Base-by-base conservation (phyloP, 257 asterid species). In the Leonotis leonurus region DNA sequence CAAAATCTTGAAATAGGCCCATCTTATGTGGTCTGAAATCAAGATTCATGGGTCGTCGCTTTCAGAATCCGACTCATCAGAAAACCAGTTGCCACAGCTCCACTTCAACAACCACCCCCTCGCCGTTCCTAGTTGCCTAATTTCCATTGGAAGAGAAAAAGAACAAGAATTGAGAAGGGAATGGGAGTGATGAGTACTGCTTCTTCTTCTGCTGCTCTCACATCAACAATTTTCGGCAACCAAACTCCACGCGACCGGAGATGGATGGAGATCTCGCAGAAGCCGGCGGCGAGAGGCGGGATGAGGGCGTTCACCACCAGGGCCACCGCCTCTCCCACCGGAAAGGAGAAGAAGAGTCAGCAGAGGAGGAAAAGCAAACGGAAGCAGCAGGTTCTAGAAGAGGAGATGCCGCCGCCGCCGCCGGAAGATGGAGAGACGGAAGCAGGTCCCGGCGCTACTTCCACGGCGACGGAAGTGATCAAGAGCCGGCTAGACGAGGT, bases 401-500 rank as follows among this genome's bases (percentile, higher is more conserved):
- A 56, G 60, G 75, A 70, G 35, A 44, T 67, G 30, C 44, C 36
- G 51, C 70, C n/a, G n/a, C n/a, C n/a, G n/a, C n/a, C 75, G 21
- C 72, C 70, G 40, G 68, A 64, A 20, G 54, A 64, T 20, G 74
- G 40, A 0, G 70, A 65, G 25, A 14, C 14, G 64, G 54, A 17
- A 43, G 76, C 8, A 3, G 71, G 22, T 49, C 54, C 79, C 5
- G 26, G 76, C 2, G 64, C 71, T 14, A 36, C 4, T 11, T 21
- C 65, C 1, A 6, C 74, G 0, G 35, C 78, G 18, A 11, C 52
- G 21, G 27, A n/a, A n/a, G n/a, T 80, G 52, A 86, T 87, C 67
- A 83, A 81, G 83, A 81, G 69, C 72, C 74, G 74, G 45, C 70
- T 92, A 13, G 96, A 88, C 53, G 98, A 88, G 43, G 97, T 92